Evolutionary conservation across 1,284 basidiomycete species (phyloP), one percentile per base, ranked within the genome.

Genomic region (Cutaneotrichosporon sp.): DNA sequence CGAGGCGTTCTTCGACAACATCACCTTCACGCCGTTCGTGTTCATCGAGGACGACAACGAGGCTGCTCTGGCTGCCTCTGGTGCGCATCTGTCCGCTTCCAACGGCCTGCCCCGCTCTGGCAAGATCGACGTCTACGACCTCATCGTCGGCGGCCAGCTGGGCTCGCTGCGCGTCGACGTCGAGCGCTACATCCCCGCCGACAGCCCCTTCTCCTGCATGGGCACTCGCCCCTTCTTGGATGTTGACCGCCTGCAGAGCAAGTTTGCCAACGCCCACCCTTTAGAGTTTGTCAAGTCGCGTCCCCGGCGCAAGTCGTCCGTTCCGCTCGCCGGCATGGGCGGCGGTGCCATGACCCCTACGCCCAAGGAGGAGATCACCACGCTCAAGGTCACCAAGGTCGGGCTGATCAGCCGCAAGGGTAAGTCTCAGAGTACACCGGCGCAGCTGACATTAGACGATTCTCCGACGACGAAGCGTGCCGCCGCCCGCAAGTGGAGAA

Each of bases 1-100:
- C 60, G 93, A 95, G 74, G 93, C 90, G 68, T 93, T 95, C 73
- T 99, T 90, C 76, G 95, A 99, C 80, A 98, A 99, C 73, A 93
- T 95, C 59, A 88, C 92, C 24, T 94, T 90, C 79, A 92, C 89
- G 50, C 95, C 89, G 0, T 99, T 99, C 80, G 91, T 97, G 62
- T 97, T 95, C 72, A 89, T 97, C 33, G 64, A 66, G 49, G 64
- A 66, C 59, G 64, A 66, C 56, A 57, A 63, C 14, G 64, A 66
- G 42, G 64, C 64, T 2, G 50, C 59, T 1, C 56, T 66, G 5
- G 64, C 64, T 6, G 60, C 61, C 0, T 36, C 58, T 6, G 64
- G 64, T 1, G 46, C 27, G 10, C 27, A 49, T 13, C 14, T 42
- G 13, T 45, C 50, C 6, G 24, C 58, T 0, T 24, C 54, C 4